These are phyloP conservation scores for Nemophila menziesii DNA, from an alignment of 257 asterid genomes.

Conservation along the genomic window DNA sequence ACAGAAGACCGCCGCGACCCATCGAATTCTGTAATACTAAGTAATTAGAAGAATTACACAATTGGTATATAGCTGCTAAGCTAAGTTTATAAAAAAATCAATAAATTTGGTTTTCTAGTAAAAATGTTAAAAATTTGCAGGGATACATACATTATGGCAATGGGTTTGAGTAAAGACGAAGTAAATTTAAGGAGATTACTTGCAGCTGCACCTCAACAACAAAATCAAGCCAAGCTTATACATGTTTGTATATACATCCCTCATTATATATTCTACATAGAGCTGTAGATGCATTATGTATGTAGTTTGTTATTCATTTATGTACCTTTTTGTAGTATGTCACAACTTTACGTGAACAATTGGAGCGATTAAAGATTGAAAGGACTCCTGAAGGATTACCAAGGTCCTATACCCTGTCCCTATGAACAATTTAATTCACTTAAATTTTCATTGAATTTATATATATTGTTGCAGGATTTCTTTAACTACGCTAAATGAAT, in stretches of 20 bases:
- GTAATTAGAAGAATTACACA: too few species aligned
- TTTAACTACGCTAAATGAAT: slow-evolving; percentile 57
- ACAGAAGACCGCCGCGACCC: too few species aligned
- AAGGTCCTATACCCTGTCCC: slow-evolving; percentile 29
- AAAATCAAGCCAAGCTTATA: slow-evolving; percentile 66
- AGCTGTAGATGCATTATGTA: neutral
- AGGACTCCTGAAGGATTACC: slow-evolving; percentile 66
- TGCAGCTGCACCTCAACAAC: slow-evolving; percentile 72
- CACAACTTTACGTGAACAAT: slow-evolving; percentile 70
- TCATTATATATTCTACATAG: neutral
- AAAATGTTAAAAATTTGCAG: too few species aligned
- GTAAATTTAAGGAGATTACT: slow-evolving; percentile 76
- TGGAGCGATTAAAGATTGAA: slow-evolving; percentile 84
- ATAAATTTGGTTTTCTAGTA: too few species aligned
- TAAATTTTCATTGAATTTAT: neutral
- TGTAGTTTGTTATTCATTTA: neutral
- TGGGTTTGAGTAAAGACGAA: slow-evolving; percentile 79
- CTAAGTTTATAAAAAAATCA: too few species aligned
- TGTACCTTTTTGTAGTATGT: slow-evolving; percentile 50
- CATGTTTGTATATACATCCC: slow-evolving; percentile 47
- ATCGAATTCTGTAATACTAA: too few species aligned
- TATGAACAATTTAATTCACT: neutral
- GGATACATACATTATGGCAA: slow-evolving; percentile 18
- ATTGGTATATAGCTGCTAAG: too few species aligned
- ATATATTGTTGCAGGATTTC: slow-evolving; percentile 39